phyloP scores from a whole-genome alignment of 257 asterid genomes.

The Nicotiana paniculata region DNA sequence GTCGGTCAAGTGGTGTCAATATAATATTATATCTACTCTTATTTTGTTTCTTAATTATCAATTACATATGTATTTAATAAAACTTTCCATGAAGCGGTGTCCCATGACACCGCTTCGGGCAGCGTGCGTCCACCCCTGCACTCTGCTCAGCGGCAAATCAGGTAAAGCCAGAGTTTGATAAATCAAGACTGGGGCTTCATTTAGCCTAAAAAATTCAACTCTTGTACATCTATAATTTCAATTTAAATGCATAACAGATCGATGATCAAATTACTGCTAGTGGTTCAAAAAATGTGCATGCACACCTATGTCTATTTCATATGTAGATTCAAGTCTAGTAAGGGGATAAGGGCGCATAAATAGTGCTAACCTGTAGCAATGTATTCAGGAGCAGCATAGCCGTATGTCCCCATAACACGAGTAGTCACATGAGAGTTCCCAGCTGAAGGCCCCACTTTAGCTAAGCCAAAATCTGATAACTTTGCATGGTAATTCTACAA shows the following conservation, averaged over 20 bases:
- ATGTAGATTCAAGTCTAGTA: not conserved
- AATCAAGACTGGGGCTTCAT: too few relatives aligned
- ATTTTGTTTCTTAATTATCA: too few relatives aligned
- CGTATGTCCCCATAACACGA: slow-evolving; percentile 44
- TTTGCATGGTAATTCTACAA: slow-evolving; percentile 43
- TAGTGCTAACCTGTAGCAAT: slow-evolving; percentile 35
- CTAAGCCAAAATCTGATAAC: slow-evolving; percentile 45
- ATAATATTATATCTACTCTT: too few relatives aligned
- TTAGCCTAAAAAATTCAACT: not conserved
- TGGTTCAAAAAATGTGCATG: not conserved
- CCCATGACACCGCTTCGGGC: too few relatives aligned
- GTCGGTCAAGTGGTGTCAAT: too few relatives aligned
- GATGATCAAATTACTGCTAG: not conserved
- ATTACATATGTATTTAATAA: too few relatives aligned
- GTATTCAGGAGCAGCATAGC: slow-evolving; percentile 55
- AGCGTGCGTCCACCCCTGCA: not conserved
- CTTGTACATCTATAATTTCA: not conserved
- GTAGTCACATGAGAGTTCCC: slow-evolving; percentile 48
- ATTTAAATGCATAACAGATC: not conserved
- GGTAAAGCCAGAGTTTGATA: not conserved
- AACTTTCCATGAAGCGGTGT: too few relatives aligned
- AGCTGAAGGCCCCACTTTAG: slow-evolving; percentile 41
- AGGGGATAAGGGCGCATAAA: not conserved
- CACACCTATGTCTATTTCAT: not conserved
- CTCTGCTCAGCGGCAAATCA: not conserved